Evolutionary conservation across 495 filamentous ascomycete genomes (phyloP).

Genomic region (Rhizodiscina lignyota): DNA sequence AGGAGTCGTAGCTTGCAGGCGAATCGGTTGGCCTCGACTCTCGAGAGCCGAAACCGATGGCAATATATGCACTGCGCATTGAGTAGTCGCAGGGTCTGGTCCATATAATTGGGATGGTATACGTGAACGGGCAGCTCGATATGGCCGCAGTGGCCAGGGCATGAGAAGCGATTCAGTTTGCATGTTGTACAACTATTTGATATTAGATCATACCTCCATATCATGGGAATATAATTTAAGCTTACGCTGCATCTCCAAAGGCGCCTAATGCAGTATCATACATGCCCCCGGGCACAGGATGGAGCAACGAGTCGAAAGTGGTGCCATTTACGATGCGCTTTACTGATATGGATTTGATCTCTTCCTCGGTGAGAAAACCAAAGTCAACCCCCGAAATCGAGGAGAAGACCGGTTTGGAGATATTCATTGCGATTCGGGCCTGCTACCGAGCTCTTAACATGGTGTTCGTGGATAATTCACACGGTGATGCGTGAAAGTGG

Average conservation of each 20-base stretch:
- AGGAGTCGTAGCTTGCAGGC: slow-evolving; percentile 75
- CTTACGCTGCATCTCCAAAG: slow-evolving; percentile 67
- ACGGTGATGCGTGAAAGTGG: too few relatives aligned
- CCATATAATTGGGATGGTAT: slow-evolving; percentile 88
- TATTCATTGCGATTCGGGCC: slow-evolving; percentile 62
- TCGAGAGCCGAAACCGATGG: slow-evolving; percentile 59
- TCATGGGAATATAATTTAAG: slow-evolving; percentile 1
- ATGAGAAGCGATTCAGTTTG: slow-evolving; percentile 48
- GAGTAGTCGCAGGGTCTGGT: slow-evolving; percentile 69
- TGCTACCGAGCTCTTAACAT: too few relatives aligned
- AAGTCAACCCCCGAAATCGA: slow-evolving; percentile 80
- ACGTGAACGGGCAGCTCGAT: slow-evolving; percentile 85
- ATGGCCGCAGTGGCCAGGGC: slow-evolving; percentile 87
- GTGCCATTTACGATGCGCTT: slow-evolving; percentile 77
- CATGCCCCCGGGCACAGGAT: slow-evolving; percentile 72
- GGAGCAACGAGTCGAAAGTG: slow-evolving; percentile 77
- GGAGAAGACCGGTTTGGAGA: slow-evolving; percentile 76
- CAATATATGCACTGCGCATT: slow-evolving; percentile 83
- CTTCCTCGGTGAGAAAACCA: slow-evolving; percentile 57
- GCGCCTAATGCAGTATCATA: slow-evolving; percentile 92
- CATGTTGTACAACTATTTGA: slow-evolving; percentile 70
- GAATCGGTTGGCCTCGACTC: slow-evolving; percentile 55
- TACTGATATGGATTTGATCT: slow-evolving; percentile 79
- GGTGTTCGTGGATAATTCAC: too few relatives aligned
- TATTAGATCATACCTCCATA: neutral